Evolutionary conservation across 495 filamentous ascomycete genomes (phyloP), one percentile per base, ranked within the genome.

Genomic region (Penicillium taxi): DNA sequence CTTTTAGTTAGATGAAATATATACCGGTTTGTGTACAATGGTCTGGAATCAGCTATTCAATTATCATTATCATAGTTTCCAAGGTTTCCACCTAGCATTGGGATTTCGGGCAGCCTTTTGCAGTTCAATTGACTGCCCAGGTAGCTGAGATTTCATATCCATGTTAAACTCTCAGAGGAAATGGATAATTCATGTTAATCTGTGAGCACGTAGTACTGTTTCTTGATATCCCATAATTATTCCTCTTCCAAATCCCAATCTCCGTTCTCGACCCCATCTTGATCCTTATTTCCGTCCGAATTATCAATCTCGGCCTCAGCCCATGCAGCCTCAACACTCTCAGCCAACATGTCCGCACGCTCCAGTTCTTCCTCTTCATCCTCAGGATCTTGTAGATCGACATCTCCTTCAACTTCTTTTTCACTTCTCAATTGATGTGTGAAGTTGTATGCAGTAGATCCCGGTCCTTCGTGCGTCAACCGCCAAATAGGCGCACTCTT

Each of bases 401-500:
- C 31, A 47, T 46, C 11, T 30, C 36, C 29, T 37, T 52, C 42
- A 35, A 29, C 26, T 42, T 44, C 20, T 44, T 44, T 51, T 39
- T 35, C 37, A 34, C 23, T 45, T 45, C 35, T 43, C 48, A 44
- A n/a, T n/a, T n/a, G n/a, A n/a, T n/a, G n/a, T n/a, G n/a, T n/a
- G n/a, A n/a, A n/a, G n/a, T 50, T 50, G 25, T 49, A 50, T n/a
- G n/a, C n/a, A n/a, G n/a, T n/a, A n/a, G n/a, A n/a, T n/a, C n/a
- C 37, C 48, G 50, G 27, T 55, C 39, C 37, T 42, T 53, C 36
- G 45, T 37, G 36, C 35, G 78, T 40, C 31, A 33, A 38, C 46
- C 47, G 54, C 57, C 63, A 63, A 38, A 53, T 38, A 13, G 59
- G 52, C 31, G 64, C 47, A 2, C 63, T 53, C 37, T 66, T 65